Evolutionary conservation across 345 rosid species (phyloP).

Genomic region (Dipteronia dyeriana): DNA sequence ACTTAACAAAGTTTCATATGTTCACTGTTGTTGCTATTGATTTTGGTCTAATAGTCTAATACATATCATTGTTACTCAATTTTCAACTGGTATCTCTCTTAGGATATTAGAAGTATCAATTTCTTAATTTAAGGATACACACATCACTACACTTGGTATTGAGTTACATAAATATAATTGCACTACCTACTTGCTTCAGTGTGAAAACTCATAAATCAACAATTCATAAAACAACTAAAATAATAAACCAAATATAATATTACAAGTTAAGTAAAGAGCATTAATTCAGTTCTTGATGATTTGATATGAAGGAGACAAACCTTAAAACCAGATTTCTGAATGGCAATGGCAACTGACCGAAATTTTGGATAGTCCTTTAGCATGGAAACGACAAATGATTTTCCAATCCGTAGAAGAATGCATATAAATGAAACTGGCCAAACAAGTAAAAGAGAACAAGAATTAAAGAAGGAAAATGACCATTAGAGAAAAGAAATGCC

Average conservation of each 20-base stretch:
- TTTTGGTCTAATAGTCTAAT: no score
- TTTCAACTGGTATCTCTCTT: neutral
- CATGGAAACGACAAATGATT: slow-evolving; percentile 78
- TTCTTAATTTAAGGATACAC: no score
- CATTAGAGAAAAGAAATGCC: neutral
- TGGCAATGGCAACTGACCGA: slow-evolving; percentile 85
- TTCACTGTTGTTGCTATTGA: no score
- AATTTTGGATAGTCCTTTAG: slow-evolving; percentile 95
- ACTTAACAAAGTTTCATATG: neutral
- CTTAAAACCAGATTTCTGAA: no score
- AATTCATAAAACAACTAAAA: no score
- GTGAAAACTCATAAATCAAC: neutral
- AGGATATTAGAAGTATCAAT: neutral
- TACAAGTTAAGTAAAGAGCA: no score
- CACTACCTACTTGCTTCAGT: slow-evolving; percentile 6
- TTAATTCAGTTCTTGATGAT: no score
- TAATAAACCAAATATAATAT: no score
- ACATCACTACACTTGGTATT: no score
- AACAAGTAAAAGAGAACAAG: neutral
- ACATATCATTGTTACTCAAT: neutral
- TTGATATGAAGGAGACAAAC: no score
- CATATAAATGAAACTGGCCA: neutral
- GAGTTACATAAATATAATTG: neutral
- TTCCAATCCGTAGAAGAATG: slow-evolving; percentile 62
- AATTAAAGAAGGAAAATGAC: neutral